Evolutionary conservation across 2,329 filamentous ascomycete species (phyloP).

Genomic region (Nigrospora sphaerica): DNA sequence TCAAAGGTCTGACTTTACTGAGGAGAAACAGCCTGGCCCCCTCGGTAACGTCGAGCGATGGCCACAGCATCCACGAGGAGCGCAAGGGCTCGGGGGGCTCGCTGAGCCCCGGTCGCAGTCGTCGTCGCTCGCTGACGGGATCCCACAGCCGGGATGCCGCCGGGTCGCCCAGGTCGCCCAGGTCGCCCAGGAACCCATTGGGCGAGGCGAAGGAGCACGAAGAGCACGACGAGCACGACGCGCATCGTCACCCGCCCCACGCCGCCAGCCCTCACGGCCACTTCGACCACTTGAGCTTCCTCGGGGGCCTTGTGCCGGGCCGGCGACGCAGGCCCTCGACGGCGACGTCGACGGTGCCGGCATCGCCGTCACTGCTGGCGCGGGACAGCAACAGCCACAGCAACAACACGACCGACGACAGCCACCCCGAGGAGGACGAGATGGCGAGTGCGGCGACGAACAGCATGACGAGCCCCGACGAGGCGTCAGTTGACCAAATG

Average conservation of each 20-base stretch:
- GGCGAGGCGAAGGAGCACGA: conserved; percentile 9
- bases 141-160: not conserved
- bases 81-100: not conserved
- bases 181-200: not conserved
- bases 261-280: conserved; percentile 4
- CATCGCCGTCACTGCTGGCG: not conserved
- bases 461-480: too few relatives aligned
- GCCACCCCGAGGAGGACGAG: not conserved
- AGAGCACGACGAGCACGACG: conserved; percentile 7
- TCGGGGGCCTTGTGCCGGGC: not conserved
- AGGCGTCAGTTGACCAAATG: not conserved
- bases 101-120: not conserved
- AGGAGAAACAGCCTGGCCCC: conserved; percentile 4
- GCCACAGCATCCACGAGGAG: conserved; percentile 1
- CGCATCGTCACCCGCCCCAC: not conserved
- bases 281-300: not conserved
- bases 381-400: not conserved
- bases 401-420: not conserved
- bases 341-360: not conserved
- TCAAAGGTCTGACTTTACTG: conserved; percentile 7
- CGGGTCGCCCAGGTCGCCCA: not conserved
- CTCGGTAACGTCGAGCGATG: conserved; percentile 4
- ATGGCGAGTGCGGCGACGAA: not conserved
- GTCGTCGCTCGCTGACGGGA: not conserved
- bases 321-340: conserved; percentile 1